Base-by-base conservation (phyloP, 2,329 filamentous ascomycete genomes). In the Cladosporium sp. region DNA sequence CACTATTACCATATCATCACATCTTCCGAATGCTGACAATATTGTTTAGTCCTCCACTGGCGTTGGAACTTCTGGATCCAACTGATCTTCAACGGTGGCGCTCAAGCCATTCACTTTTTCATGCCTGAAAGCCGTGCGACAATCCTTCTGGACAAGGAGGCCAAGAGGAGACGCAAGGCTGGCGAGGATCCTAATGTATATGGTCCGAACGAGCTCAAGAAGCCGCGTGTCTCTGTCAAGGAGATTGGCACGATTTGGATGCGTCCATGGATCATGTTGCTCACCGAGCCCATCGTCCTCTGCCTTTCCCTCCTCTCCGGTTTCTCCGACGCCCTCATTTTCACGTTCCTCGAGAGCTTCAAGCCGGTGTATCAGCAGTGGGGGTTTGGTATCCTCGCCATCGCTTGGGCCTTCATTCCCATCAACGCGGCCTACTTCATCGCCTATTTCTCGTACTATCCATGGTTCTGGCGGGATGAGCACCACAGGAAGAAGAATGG, bases 31-130 rank as follows among this genome's bases (percentile, higher is more conserved):
- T 7, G 28, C 49, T 52, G 19, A 52, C 42, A 40, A 18, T 18
- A 10, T 11, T 3, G 22, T 16, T 1, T 8, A 49, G 46, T 53
- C 56, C 78, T 82, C 9, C 65, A 82, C 32, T 91, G 87, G 87
- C 77, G 79, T 59, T 89, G 85, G 85, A 82, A 77, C 50, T 89
- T 90, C 65, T 92, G 87, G 87, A 86, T 91, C 54, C 87, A 92
- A 70, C 79, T 91, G 58, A 89, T 90, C 59, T 82, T 90, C 46
- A 86, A 87, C 32, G 85, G 72, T 3, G 76, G 80, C 35, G 80
- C 89, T 5, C 86, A 90, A 64, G 31, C 80, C 3, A 63, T 86
- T 3, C 86, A 90, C 65, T 72, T 84, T 34, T 61, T 86, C 52
- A 75, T 82, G 7, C 87, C 87, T 1, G 87, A 92, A 67, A 92